Evolutionary conservation across 73 alveolate genomes (phyloP), one percentile per base, ranked within the genome.

Genomic region (Paramecium primaurelia): DNA sequence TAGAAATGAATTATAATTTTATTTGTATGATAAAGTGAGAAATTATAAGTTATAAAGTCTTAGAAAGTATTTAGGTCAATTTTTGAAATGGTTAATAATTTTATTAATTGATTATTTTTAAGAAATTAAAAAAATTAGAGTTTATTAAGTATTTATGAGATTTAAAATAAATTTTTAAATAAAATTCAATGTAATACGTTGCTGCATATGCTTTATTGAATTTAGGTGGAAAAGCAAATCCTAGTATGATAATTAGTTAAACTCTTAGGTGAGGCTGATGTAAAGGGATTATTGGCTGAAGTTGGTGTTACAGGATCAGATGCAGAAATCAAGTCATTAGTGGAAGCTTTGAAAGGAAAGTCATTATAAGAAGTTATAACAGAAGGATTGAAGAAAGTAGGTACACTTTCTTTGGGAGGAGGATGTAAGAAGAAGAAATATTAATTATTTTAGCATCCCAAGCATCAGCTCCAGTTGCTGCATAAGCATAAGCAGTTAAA

Each of bases 171-270:
- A 38, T 75, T 73, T 38, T 38, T 36, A 75, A 38, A 36, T 75
- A 75, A 75, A 75, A 75, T 75, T 10, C 34, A 34, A 80, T 80
- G 91, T 20, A 80, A 45, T 80, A 80, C 91, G 91, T 80, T 25
- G 91, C 91, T 80, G 91, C 91, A 25, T 80, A 80, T 80, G 91
- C 91, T 80, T 49, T 80, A 3, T 47, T 80, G 34, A 42, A 37
- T 80, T 47, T 80, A 42, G 91, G 91, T 25, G 91, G 91, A 80
- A 80, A 80, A 80, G 91, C 47, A 18, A 45, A 80, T 45, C 91
- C 91, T 25, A 80, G 91, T 80, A 80, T 11, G 11, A 11, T 9
- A 64, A 42, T 18, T 9, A 38, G 20, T 20, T 45, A 42, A 38
- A 45, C 49, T 11, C 36, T 45, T 44, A 80, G 91, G 64, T 47